Evolutionary conservation across 140 eudicot species (phyloP), one percentile per base, ranked within the genome.

Genomic region (Bidens hawaiensis): DNA sequence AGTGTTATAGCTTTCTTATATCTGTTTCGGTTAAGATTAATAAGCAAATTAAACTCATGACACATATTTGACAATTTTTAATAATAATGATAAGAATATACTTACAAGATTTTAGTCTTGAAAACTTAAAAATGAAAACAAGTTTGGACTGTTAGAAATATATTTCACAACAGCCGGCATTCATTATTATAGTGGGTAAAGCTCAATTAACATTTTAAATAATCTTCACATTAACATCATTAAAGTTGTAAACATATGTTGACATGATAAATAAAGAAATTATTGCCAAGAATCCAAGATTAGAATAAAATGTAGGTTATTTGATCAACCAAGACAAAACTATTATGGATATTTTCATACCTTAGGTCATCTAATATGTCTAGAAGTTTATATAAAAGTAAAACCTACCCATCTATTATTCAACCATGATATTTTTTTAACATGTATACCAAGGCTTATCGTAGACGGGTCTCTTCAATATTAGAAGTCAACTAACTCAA

Each of bases 151-250:
- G 1, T 19, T 40, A 4, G 34, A 1, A 33, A 16, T 12, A 49
- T 62, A 71, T 62, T 70, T 63, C 31, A 46, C 34, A 62, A 24
- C 6, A 42, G 73, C 68, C 78, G 78, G 73, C 78, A 5, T 45
- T 64, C 18, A 45, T 64, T 65, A 56, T 73, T 46, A 33, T 33
- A 73, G 54, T 72, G 13, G 17, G 60, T 34, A 21, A n/a, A 34
- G 15, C 65, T 62, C 59, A 63, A 47, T 59, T 47, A 59, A 46
- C 30, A 42, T 31, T 26, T 42, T 50, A 72, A 72, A 64, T 31
- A 54, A 54, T 33, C 41, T 34, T 54, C n/a, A 48, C 62, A 49
- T 8, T 50, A 62, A 38, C 76, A 61, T 50, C 76, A 49, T 65
- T 26, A 31, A 65, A 24, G 34, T 55, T 56, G 62, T 54, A 55